Base-by-base conservation (phyloP, 257 asterid species). In the Echites panduratus region DNA sequence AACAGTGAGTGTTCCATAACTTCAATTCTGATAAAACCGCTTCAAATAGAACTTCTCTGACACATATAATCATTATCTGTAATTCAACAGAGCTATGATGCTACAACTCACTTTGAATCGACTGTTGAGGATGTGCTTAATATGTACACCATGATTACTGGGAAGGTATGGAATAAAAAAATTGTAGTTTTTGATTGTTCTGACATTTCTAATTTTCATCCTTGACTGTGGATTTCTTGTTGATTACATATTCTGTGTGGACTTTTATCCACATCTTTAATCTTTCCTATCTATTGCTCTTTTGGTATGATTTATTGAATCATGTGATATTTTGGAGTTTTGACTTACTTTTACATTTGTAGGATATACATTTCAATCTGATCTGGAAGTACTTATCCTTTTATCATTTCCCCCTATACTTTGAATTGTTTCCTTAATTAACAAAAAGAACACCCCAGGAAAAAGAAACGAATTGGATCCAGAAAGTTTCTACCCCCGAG, bases 21-120 rank as follows among this genome's bases (percentile, higher is more conserved):
- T 76, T 6, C 56, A 76, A 61, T 77, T 73, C 52, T 32, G 53
- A 66, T 67, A 63, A 26, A 22, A n/a, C 43, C 69, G 61, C 61
- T 75, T 72, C 64, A 48, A 76, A 17, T 48, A 43, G 57, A 62
- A 53, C 45, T 66, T 77, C 68, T 45, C 40, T 64, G 16, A 70
- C 75, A 38, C 49, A 64, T 65, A 24, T 63, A 38, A 66, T 40
- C 35, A 57, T 53, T 62, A 22, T 52, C 50, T 69, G 50, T 68
- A 11, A 40, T 68, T 73, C 14, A 67, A 70, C 88, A 84, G 88
- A 85, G 89, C 76, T 85, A 85, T 71, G 89, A 85, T 78, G 75
- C 87, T 13, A 82, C 89, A 40, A 85, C 87, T 64, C 89, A 85
- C 79, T 85, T 85, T 69, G 89, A 85, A 77, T 85, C 89, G 0